A percentile compares a stretch with the other conserved stretches of the same genome.
These are phyloP conservation scores for Colletotrichum orbiculare DNA, from an alignment of 2,329 filamentous ascomycete species.

Conservation along the genomic window DNA sequence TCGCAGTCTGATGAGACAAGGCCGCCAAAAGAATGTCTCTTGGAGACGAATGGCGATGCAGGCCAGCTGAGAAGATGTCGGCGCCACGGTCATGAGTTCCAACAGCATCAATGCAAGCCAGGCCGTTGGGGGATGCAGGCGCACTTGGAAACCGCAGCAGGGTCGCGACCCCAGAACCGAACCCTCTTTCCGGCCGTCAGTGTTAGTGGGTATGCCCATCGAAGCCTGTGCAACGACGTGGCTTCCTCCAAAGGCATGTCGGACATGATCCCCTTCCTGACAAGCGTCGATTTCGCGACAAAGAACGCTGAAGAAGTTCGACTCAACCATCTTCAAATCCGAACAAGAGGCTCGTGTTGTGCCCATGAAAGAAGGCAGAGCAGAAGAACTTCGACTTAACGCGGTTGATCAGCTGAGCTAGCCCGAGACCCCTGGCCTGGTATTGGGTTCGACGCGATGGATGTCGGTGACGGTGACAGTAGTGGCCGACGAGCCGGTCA, in stretches of 20 bases:
- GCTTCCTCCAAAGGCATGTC: conserved; percentile 9
- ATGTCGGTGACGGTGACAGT: conserved; percentile 15
- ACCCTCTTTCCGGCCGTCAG: not conserved
- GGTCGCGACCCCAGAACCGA: not conserved
- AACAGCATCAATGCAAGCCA: conserved; percentile 11
- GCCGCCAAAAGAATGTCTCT: conserved; percentile 19
- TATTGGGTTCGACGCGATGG: conserved; percentile 3
- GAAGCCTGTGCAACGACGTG: conserved; percentile 28
- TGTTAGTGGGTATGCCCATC: conserved; percentile 4
- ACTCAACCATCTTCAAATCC: conserved; percentile 15
- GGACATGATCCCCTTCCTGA: conserved; percentile 24
- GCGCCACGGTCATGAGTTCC: too few species aligned
- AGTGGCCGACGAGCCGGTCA: conserved; percentile 11
- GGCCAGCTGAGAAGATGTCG: too few species aligned
- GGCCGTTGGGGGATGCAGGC: conserved; percentile 20
- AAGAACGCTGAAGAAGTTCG: conserved; percentile 25
- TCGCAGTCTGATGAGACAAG: conserved; percentile 32
- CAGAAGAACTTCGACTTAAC: conserved; percentile 11
- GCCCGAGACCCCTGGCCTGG: conserved; percentile 11
- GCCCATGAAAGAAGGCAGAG: conserved; percentile 24
- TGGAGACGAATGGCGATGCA: not conserved
- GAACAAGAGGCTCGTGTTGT: conserved; percentile 25
- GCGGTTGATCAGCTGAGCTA: conserved; percentile 29
- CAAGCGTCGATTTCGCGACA: conserved; percentile 28
- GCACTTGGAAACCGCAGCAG: not conserved